Base-by-base conservation (phyloP, 371 early-diverging fungal genomes). In the Lichtheimia hyalospora region DNA sequence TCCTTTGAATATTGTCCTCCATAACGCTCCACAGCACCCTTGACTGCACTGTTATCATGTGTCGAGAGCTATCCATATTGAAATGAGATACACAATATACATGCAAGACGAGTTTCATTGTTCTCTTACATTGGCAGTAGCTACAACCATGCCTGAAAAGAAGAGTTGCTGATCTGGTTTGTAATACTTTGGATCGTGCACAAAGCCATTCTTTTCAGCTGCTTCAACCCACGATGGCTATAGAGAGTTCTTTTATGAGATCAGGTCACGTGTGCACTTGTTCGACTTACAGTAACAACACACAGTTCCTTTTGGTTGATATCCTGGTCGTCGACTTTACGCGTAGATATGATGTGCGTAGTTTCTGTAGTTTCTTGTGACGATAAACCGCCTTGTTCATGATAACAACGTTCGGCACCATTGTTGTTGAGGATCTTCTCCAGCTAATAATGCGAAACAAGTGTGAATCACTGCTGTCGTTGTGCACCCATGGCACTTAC, bases 101-200 rank as follows among this genome's bases (percentile, higher is more conserved):
- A 7, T 1, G 18, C 12, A n/a, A 34, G 2, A n/a, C 23, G 8
- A 6, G 1, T 23, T 25, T 7, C 10, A 16, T 51, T 2, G 44
- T 12, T 14, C 24, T 57, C 49, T 41, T 65, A 83, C 82, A 48
- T 75, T 79, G 28, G 75, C 61, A 20, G 82, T 55, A 46, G 81
- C 58, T 5, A 86, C 67, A 0, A 87, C 79, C 0, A 84, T 46
- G 1, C 88, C 88, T 0, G 88, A 87, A 49, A 86, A 80, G 46
- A 86, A 78, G 61, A 78, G 73, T 18, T 61, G 27, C 5, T 83
- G 83, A 51, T 79, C 75, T 0, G 88, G 72, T 5, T 83, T 83
- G 61, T 82, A 84, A 46, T 68, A 76, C 20, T 71, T 49, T 10
- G 81, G 65, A 2, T 73, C 58, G 43, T 79, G 82, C 1, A 72